Conservation (phyloP, 164 flowering plant species). For the Macadamia integrifolia region DNA sequence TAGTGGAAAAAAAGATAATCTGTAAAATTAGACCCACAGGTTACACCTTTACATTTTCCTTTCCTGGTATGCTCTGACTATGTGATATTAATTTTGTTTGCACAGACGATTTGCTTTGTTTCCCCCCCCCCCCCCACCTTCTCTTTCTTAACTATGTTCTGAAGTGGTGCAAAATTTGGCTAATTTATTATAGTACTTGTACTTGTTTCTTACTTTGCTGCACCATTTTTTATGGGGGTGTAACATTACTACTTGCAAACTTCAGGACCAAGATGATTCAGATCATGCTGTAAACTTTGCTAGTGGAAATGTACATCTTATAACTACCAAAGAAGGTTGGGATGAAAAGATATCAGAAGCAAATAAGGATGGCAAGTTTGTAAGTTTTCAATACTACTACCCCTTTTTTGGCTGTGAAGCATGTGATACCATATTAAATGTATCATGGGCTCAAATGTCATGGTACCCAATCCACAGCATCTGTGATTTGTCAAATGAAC, state of each 20-base stretch:
- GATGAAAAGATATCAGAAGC: conserved; percentile 61
- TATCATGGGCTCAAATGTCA: no score
- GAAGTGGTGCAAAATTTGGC: not conserved
- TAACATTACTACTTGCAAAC: conserved; percentile 5
- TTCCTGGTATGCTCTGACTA: not conserved
- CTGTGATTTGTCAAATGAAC: no score
- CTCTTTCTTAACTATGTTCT: not conserved
- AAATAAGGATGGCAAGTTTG: conserved; percentile 39
- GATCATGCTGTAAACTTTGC: conserved; percentile 21
- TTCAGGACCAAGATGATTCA: conserved; percentile 8
- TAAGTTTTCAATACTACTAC: conserved; percentile 19
- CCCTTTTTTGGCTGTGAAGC: no score
- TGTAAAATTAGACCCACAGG: not conserved
- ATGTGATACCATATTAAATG: no score
- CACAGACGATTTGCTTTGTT: not conserved
- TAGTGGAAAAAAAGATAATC: no score
- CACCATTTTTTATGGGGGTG: not conserved
- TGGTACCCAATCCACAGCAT: no score
- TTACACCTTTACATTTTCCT: not conserved
- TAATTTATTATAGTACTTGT: not conserved
- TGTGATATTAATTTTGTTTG: not conserved
- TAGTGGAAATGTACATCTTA: conserved; percentile 45
- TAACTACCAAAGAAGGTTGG: conserved; percentile 49
- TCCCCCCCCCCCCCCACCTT: not conserved
- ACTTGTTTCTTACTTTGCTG: not conserved